phyloP scores from a whole-genome alignment of 306 rosid genomes.

The Pyrus betulifolia region DNA sequence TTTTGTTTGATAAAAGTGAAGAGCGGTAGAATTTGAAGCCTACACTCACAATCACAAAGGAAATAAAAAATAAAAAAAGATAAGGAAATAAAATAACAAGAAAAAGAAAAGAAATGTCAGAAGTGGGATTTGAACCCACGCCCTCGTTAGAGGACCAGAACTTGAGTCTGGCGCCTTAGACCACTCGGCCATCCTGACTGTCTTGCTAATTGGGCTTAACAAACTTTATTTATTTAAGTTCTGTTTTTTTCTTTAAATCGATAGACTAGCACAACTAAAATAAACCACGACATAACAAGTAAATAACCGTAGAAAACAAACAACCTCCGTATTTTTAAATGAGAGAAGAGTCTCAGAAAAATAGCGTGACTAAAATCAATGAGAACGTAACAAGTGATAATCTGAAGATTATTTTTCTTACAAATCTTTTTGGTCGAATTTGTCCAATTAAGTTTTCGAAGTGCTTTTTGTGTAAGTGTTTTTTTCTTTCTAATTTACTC shows the following conservation, averaged over 20 bases:
- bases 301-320: too few species aligned
- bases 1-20: neutral
- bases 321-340: too few species aligned
- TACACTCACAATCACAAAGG: neutral
- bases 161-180: conserved; percentile 43
- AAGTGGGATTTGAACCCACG: conserved; percentile 27
- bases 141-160: conserved; percentile 32
- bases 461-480: too few species aligned
- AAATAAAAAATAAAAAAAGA: neutral
- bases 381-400: neutral
- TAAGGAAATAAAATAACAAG: neutral
- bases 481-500: too few species aligned
- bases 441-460: too few species aligned
- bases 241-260: too few species aligned
- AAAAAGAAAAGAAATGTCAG: neutral
- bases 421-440: too few species aligned
- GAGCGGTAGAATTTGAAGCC: neutral
- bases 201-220: neutral
- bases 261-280: too few species aligned
- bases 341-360: too few species aligned
- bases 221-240: neutral
- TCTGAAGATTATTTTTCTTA: too few species aligned
- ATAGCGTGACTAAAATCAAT: too few species aligned
- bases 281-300: too few species aligned
- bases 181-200: conserved; percentile 42